Percentiles rank a stretch among this genome's conserved stretches.
phyloP scores from a whole-genome alignment of 2,329 filamentous ascomycete species.

The Colletotrichum chlorophyti region DNA sequence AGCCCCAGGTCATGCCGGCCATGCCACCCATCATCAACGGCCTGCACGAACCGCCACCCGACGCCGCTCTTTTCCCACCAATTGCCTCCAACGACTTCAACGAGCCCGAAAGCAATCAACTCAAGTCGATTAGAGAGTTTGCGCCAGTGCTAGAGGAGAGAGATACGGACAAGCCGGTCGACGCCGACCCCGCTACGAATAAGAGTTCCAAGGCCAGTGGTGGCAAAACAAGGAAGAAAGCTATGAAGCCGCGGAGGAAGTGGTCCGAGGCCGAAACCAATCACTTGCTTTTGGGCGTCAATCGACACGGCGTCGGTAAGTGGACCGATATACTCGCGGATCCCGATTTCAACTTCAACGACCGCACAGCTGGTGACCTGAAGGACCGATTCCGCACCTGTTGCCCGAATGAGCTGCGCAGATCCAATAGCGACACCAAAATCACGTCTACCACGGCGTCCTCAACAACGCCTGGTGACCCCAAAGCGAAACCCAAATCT shows the following conservation, averaged over 20 bases:
- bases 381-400: constrained; percentile 73
- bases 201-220: constrained; percentile 29
- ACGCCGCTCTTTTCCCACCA: constrained; percentile 68
- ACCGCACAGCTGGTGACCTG: constrained; percentile 66
- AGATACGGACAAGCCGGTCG: constrained; percentile 34
- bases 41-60: constrained; percentile 66
- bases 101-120: constrained; percentile 50
- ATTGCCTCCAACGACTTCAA: constrained; percentile 65
- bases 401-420: constrained; percentile 66
- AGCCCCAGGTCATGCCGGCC: constrained; percentile 51
- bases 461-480: constrained; percentile 30
- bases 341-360: constrained; percentile 65
- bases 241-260: constrained; percentile 64
- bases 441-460: constrained; percentile 21
- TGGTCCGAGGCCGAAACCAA: constrained; percentile 73
- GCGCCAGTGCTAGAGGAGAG: constrained; percentile 39
- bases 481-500: constrained; percentile 50
- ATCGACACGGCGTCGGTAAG: constrained; percentile 68
- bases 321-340: constrained; percentile 72
- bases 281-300: constrained; percentile 65
- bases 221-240: constrained; percentile 57
- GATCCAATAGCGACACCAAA: constrained; percentile 42
- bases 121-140: constrained; percentile 51
- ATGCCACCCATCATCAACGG: constrained; percentile 72
- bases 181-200: constrained; percentile 36